These are phyloP conservation scores for Lanmaoa rubissima DNA, from an alignment of 768 basidiomycete species.

Conservation along the genomic window DNA sequence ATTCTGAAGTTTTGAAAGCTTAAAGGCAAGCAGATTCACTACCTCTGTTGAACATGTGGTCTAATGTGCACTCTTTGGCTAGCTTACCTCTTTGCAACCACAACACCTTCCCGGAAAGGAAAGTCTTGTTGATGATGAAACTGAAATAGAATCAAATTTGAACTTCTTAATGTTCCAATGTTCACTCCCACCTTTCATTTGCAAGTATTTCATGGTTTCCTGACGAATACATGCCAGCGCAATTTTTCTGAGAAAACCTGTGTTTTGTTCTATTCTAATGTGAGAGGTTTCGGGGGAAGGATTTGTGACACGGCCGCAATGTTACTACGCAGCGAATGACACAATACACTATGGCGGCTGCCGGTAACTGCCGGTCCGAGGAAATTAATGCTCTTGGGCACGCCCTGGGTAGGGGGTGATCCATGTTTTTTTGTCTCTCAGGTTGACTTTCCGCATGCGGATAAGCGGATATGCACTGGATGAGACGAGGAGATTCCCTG, in stretches of 20 bases:
- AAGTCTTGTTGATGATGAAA: background rate
- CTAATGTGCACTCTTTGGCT: no score
- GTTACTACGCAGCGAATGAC: background rate
- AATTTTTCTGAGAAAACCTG: background rate
- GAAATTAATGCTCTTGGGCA: background rate
- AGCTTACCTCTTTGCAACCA: background rate
- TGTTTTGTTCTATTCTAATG: background rate
- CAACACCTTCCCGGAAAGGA: constrained; percentile 5
- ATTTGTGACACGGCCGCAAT: no score
- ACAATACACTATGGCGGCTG: background rate
- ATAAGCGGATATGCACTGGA: no score
- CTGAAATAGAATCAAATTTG: background rate
- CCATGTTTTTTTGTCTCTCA: background rate
- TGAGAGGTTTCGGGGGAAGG: background rate
- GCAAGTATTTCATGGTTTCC: background rate
- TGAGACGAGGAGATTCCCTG: background rate
- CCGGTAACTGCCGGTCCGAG: background rate
- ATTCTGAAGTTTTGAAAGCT: background rate
- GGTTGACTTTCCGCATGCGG: background rate
- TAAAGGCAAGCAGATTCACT: background rate
- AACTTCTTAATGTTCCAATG: background rate
- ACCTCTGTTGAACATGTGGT: background rate
- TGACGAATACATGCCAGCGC: background rate
- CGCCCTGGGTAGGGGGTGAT: background rate
- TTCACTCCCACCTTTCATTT: background rate